Conservation (phyloP, 2,329 filamentous ascomycete species). For the Incumbomyces lentus region DNA sequence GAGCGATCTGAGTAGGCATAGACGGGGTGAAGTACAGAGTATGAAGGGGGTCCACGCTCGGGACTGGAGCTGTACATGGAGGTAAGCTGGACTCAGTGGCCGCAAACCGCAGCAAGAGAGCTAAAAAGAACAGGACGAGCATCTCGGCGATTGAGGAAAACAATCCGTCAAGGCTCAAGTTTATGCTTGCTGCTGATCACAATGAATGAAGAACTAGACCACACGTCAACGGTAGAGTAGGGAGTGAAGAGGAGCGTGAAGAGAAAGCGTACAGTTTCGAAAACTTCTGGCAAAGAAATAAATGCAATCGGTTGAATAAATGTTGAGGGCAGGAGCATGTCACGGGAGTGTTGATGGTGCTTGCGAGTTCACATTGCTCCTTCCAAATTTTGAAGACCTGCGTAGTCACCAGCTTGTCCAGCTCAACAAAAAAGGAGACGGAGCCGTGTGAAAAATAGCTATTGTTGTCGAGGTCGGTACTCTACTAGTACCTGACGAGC, state of each 20-base stretch:
- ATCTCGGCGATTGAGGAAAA: neutral
- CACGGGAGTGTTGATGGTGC: neutral
- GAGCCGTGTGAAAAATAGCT: too few species aligned
- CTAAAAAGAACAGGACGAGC: neutral
- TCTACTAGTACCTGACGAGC: too few species aligned
- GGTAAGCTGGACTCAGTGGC: neutral
- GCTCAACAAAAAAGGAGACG: too few species aligned
- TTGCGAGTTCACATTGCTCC: too few species aligned
- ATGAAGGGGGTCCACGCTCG: neutral
- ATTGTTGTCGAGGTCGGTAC: too few species aligned
- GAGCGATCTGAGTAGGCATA: conserved; percentile 16
- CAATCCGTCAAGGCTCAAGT: too few species aligned
- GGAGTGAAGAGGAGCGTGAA: conserved; percentile 1
- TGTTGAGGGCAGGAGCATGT: neutral
- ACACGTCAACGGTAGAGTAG: neutral
- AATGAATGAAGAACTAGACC: too few species aligned
- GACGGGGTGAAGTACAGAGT: conserved; percentile 15
- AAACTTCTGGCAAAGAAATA: conserved; percentile 2
- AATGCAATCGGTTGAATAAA: neutral
- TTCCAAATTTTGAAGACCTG: too few species aligned
- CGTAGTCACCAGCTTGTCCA: too few species aligned
- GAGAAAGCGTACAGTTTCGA: neutral
- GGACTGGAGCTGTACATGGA: neutral
- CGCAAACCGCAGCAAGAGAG: conserved; percentile 1
- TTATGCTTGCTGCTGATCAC: too few species aligned